Evolutionary conservation across 768 basidiomycete species (phyloP).

Genomic region (Ephemerocybe angulata): DNA sequence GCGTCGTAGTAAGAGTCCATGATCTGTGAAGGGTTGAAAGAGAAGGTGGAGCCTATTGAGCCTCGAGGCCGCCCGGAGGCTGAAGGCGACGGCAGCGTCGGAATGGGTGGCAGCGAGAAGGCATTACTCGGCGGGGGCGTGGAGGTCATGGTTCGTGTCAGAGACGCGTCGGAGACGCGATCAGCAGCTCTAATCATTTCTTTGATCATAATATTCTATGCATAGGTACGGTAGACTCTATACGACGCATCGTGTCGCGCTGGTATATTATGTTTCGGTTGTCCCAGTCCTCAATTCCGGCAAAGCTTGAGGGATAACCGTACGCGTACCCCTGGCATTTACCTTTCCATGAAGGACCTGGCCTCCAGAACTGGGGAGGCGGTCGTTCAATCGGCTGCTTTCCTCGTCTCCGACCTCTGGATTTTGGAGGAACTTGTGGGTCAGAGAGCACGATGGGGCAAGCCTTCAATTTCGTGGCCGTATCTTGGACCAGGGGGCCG

Average conservation of each 20-base stretch:
- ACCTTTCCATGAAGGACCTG: slow-evolving; percentile 31
- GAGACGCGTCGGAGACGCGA: slow-evolving; percentile 1
- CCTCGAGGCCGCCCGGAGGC: slow-evolving; percentile 57
- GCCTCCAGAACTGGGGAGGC: slow-evolving; percentile 39
- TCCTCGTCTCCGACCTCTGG: slow-evolving; percentile 15
- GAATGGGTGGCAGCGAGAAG: slow-evolving; percentile 44
- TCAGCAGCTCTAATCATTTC: background rate
- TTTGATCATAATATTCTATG: background rate
- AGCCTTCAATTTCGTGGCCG: slow-evolving; percentile 8
- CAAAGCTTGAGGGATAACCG: slow-evolving; percentile 34
- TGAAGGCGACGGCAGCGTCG: slow-evolving; percentile 52
- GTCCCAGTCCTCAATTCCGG: slow-evolving; percentile 13
- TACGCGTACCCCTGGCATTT: slow-evolving; percentile 42
- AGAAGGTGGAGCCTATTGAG: slow-evolving; percentile 79
- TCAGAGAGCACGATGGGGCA: slow-evolving; percentile 22
- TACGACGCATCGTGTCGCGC: background rate
- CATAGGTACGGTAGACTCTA: background rate
- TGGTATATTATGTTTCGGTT: background rate
- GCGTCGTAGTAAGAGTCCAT: slow-evolving; percentile 63
- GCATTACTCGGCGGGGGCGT: slow-evolving; percentile 49
- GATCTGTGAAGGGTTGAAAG: slow-evolving; percentile 75
- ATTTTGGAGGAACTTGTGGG: slow-evolving; percentile 5
- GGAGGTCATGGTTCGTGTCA: slow-evolving; percentile 17
- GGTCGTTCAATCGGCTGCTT: slow-evolving; percentile 21
- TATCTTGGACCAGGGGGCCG: no score